A percentile compares a stretch with the other conserved stretches of the same genome.
Conservation (phyloP, 345 rosid species). For the Mallotus nudiflorus region DNA sequence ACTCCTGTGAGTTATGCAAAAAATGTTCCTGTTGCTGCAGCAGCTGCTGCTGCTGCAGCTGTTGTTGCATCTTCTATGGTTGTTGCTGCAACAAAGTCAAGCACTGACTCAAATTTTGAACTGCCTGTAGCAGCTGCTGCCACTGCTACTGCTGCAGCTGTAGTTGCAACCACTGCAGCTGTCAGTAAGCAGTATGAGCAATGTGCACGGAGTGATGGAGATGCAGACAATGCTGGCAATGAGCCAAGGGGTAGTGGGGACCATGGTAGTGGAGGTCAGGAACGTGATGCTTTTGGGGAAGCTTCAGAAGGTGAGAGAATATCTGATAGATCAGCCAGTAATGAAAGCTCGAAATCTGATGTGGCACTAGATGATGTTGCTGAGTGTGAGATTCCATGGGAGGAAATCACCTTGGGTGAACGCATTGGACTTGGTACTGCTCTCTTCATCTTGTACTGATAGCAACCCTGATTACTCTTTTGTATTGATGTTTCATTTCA, state of each 20-base stretch:
- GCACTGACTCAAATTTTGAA: constrained; percentile 60
- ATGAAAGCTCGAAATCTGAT: constrained; percentile 68
- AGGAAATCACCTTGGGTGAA: constrained; percentile 84
- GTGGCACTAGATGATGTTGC: constrained; percentile 73
- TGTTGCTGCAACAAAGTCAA: constrained; percentile 78
- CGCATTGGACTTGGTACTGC: constrained; percentile 92
- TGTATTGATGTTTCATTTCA: constrained; percentile 3
- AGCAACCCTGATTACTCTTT: constrained; percentile 18
- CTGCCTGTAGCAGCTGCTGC: constrained; percentile 94
- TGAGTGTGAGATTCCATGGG: constrained; percentile 88
- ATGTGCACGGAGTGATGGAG: constrained; percentile 51
- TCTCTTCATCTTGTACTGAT: constrained; percentile 25
- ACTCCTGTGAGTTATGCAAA: constrained; percentile 44
- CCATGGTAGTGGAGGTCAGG: constrained; percentile 39
- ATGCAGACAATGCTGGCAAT: constrained; percentile 47
- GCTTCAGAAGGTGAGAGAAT: constrained; percentile 60
- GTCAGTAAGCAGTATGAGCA: constrained; percentile 62
- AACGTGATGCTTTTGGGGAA: constrained; percentile 30
- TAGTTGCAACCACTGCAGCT: constrained; percentile 84
- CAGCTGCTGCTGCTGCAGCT: constrained; percentile 88
- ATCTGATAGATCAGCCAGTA: constrained; percentile 60
- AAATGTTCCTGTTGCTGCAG: constrained; percentile 81
- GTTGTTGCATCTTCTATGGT: constrained; percentile 97
- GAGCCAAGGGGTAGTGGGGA: constrained; percentile 42
- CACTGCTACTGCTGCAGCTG: constrained; percentile 93